A percentile compares a stretch with the other conserved stretches of the same genome.
These are phyloP conservation scores for Zygoascus ofunaensis DNA, from an alignment of 805 yeast genomes.

Conservation along the genomic window DNA sequence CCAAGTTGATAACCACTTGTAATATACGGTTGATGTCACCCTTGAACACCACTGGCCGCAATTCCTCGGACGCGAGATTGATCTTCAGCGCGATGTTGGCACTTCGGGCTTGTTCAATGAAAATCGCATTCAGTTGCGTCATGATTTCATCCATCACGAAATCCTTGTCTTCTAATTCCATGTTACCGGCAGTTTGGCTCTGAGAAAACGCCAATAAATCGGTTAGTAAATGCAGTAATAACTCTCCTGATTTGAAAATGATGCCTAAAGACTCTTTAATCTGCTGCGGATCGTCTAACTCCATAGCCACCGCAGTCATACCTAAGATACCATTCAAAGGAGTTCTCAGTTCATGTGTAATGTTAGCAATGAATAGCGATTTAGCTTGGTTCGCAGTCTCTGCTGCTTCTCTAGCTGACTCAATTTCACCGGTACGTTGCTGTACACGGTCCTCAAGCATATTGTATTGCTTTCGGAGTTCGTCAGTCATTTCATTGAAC, in stretches of 20 bases:
- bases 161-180: constrained; percentile 73
- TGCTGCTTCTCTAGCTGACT: constrained; percentile 78
- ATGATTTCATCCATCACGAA: constrained; percentile 76
- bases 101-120: constrained; percentile 44
- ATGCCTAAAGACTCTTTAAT: constrained; percentile 70
- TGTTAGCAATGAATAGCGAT: constrained; percentile 85
- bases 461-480: constrained; percentile 71
- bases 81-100: constrained; percentile 59
- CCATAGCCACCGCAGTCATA: constrained; percentile 90
- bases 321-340: constrained; percentile 95
- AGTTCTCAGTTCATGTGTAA: constrained; percentile 88
- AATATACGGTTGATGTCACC: constrained; percentile 89
- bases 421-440: constrained; percentile 77
- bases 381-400: constrained; percentile 96
- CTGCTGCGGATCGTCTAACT: constrained; percentile 58
- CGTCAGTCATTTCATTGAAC: constrained; percentile 83
- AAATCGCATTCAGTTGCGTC: constrained; percentile 75
- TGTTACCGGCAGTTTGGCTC: constrained; percentile 65
- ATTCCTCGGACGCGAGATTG: constrained; percentile 35
- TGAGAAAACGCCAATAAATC: constrained; percentile 88
- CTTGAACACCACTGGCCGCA: constrained; percentile 44
- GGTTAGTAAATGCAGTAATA: constrained; percentile 78
- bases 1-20: constrained; percentile 87
- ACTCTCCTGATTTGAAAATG: constrained; percentile 85
- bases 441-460: constrained; percentile 82